These are phyloP conservation scores for Calonectria pseudoturangicola DNA, from an alignment of 2,329 filamentous ascomycete genomes.

Conservation along the genomic window DNA sequence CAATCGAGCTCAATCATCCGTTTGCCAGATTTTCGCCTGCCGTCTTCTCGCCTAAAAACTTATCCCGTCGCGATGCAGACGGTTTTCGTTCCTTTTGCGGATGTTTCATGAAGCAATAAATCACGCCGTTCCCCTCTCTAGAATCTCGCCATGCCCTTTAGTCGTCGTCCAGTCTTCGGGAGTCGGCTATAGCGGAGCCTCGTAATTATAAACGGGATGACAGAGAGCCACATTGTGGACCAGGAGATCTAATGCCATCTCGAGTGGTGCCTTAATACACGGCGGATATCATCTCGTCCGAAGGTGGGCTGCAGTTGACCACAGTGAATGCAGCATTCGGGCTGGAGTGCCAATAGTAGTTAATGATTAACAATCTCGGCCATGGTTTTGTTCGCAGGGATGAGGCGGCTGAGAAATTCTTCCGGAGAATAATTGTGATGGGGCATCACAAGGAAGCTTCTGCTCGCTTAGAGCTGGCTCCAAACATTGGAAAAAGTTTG, in stretches of 20 bases:
- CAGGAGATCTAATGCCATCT: neutral
- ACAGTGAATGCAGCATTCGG: neutral
- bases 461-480: constrained; percentile 7
- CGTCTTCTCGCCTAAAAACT: constrained; percentile 25
- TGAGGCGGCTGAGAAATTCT: constrained; percentile 2
- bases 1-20: constrained; percentile 18
- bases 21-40: neutral
- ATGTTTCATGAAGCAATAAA: neutral
- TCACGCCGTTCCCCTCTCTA: neutral
- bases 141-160: neutral
- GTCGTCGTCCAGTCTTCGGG: neutral
- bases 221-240: constrained; percentile 1
- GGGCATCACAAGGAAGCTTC: neutral
- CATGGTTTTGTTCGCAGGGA: constrained; percentile 1
- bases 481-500: neutral
- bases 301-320: neutral
- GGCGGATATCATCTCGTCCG: neutral
- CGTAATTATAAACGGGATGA: constrained; percentile 6
- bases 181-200: neutral
- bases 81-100: constrained; percentile 15
- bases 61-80: constrained; percentile 21
- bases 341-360: neutral
- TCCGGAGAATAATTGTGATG: constrained; percentile 1
- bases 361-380: constrained; percentile 10
- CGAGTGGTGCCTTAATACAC: neutral